These are phyloP conservation scores for Phytophthora hibernalis DNA, from an alignment of 352 stramenopile genomes.

Conservation along the genomic window DNA sequence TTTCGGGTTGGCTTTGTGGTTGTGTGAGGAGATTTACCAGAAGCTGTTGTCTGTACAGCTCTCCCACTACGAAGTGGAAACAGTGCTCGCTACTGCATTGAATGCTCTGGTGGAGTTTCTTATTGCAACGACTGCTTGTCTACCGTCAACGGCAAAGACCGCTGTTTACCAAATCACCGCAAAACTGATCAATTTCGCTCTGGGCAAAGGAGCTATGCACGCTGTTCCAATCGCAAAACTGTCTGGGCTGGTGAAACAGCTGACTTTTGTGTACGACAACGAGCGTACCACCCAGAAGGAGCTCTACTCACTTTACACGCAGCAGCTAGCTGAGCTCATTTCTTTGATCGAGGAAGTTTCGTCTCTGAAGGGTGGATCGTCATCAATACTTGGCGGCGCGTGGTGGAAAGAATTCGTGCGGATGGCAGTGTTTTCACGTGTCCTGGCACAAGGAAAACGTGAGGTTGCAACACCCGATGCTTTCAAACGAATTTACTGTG, in stretches of 20 bases:
- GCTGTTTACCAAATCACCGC: slow-evolving; percentile 60
- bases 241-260: slow-evolving; percentile 54
- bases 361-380: slow-evolving; percentile 55
- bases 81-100: slow-evolving; percentile 55
- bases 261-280: slow-evolving; percentile 70
- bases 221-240: slow-evolving; percentile 70
- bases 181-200: slow-evolving; percentile 75
- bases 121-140: slow-evolving; percentile 31
- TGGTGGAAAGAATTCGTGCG: slow-evolving; percentile 73
- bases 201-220: slow-evolving; percentile 56
- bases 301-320: slow-evolving; percentile 68
- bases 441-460: slow-evolving; percentile 48
- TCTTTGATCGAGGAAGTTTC: slow-evolving; percentile 71
- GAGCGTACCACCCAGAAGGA: slow-evolving; percentile 69
- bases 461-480: slow-evolving; percentile 44
- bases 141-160: slow-evolving; percentile 57
- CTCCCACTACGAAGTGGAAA: slow-evolving; percentile 69
- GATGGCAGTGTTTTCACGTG: slow-evolving; percentile 68
- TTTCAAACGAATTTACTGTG: slow-evolving; percentile 62
- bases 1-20: slow-evolving; percentile 80
- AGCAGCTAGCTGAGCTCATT: slow-evolving; percentile 71
- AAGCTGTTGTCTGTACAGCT: slow-evolving; percentile 59
- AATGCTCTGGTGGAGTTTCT: slow-evolving; percentile 64
- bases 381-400: slow-evolving; percentile 43
- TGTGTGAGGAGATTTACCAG: slow-evolving; percentile 72